Conservation (phyloP, 2,329 filamentous ascomycete species). For the Aspergillus ruber region DNA sequence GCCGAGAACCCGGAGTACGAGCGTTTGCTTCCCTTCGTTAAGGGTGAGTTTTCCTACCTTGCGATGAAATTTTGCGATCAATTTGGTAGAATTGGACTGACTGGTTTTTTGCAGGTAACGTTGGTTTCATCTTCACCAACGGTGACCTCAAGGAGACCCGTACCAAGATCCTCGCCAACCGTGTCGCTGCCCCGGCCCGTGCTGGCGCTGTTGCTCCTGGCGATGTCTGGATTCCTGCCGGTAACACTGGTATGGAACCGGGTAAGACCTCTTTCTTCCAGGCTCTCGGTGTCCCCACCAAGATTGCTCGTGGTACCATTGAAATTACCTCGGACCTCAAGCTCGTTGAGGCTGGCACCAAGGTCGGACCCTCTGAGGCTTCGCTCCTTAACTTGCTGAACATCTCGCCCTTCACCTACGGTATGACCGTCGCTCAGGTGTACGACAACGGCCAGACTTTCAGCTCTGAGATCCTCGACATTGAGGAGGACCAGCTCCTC, state of each 20-base stretch:
- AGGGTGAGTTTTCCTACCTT: slow-evolving; percentile 46
- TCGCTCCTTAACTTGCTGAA: slow-evolving; percentile 99
- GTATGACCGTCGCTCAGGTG: slow-evolving; percentile 92
- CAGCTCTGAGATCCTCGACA: slow-evolving; percentile 77
- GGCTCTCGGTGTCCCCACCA: slow-evolving; percentile 99
- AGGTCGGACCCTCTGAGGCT: slow-evolving; percentile 98
- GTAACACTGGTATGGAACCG: slow-evolving; percentile 99
- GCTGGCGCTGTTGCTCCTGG: slow-evolving; percentile 89
- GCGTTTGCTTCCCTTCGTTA: slow-evolving; percentile 91
- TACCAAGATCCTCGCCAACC: slow-evolving; percentile 92
- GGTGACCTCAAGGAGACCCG: slow-evolving; percentile 83
- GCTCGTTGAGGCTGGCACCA: slow-evolving; percentile 85
- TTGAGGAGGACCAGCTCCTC: slow-evolving; percentile 90
- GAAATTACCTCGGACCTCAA: slow-evolving; percentile 98
- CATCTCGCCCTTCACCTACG: slow-evolving; percentile 99
- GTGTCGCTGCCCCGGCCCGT: slow-evolving; percentile 94
- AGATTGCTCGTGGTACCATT: slow-evolving; percentile 99
- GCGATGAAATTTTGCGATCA: not conserved
- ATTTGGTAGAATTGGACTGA: not conserved
- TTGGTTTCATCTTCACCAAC: slow-evolving; percentile 99
- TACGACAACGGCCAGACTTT: slow-evolving; percentile 98
- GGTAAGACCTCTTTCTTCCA: slow-evolving; percentile 99
- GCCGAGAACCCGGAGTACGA: slow-evolving; percentile 91
- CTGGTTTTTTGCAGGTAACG: slow-evolving; percentile 57
- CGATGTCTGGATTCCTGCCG: slow-evolving; percentile 92